Base-by-base conservation (phyloP, 805 yeast species). In the Wickerhamomyces xylosicus region DNA sequence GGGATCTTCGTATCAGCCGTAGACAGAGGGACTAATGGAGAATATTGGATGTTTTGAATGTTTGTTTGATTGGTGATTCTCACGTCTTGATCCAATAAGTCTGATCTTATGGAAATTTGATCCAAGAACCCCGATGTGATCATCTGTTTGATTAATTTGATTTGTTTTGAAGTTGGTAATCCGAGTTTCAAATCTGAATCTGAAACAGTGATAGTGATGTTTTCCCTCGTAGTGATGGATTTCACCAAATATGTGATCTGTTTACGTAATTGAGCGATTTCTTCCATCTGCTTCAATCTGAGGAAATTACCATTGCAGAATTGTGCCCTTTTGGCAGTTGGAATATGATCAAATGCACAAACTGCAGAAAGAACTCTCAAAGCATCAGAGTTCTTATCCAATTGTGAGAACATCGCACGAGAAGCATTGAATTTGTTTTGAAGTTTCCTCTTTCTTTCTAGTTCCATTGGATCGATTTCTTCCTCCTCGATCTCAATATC, bases 121-220 rank as follows among this genome's bases (percentile, higher is more conserved):
- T 92, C 99, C 31, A 92, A 69, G 51, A 84, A 92, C 0, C 97
- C 98, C 0, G 97, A 80, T 5, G 95, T 74, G 3, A 90, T 67
- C 77, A 92, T 89, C 60, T 92, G 99, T 53, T 86, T 89, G 45
- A 92, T 59, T 1, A 92, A 82, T 38, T 76, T 71, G 5, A 86
- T 55, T 61, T 92, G 98, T 5, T 61, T 54, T 29, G 74, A 72
- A 8, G 70, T 61, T 1, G 97, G 97, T 6, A 82, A 73, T 0
- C 67, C 72, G n/a, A 84, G 60, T 52, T 68, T 75, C 48, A 76
- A 47, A 13, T 71, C 74, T 10, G 58, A 56, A 9, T 58, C 65
- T 4, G 52, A 60, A 6, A 66, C 65, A 3, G 63, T 54, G 1
- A 61, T 64, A 1, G 83, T 85, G 44, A 79, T 67, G 19, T 65